phyloP scores from a whole-genome alignment of 108 stramenopile species.

The Schizochytrium sp. region DNA sequence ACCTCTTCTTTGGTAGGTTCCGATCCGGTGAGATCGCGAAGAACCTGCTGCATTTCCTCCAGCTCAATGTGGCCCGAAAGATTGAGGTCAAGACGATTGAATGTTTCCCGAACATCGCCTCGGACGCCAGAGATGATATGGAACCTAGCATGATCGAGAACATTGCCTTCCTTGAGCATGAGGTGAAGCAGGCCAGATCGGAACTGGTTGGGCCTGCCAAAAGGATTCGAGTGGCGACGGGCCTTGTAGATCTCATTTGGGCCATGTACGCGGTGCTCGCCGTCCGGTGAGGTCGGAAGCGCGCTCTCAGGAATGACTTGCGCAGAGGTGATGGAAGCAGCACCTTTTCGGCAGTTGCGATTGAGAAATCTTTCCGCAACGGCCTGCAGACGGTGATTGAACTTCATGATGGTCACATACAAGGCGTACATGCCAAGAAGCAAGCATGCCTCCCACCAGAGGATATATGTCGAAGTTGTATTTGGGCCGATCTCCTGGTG shows the following conservation, averaged over 20 bases:
- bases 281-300: neutral
- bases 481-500: no score
- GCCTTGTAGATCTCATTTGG: neutral
- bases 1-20: neutral
- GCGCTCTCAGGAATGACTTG: neutral
- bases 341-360: neutral
- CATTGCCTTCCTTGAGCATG: neutral
- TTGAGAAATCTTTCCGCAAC: neutral
- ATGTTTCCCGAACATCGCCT: neutral
- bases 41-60: neutral
- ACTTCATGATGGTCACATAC: constrained; percentile 37
- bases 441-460: constrained; percentile 20
- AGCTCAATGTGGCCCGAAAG: neutral
- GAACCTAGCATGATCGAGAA: neutral
- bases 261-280: neutral
- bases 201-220: neutral
- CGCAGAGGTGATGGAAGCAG: neutral
- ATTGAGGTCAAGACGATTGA: neutral
- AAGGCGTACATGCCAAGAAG: constrained; percentile 22
- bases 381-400: constrained; percentile 26
- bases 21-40: neutral
- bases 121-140: neutral
- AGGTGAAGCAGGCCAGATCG: neutral
- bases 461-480: neutral
- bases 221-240: neutral